phyloP scores from a whole-genome alignment of 495 filamentous ascomycete genomes.

The Penicillium waksmanii region DNA sequence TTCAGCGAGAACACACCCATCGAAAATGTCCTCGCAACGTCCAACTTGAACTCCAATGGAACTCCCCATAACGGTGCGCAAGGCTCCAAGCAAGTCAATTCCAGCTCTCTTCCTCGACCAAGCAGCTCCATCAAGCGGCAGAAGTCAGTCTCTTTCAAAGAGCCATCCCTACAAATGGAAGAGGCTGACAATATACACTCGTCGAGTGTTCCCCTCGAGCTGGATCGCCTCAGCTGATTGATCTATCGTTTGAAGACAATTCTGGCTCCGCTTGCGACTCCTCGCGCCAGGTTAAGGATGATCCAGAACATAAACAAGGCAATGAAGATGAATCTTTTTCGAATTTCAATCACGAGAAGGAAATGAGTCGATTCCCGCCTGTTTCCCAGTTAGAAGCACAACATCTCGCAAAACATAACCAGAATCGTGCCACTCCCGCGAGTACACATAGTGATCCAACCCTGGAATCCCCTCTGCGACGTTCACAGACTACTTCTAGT shows the following conservation, averaged over 20 bases:
- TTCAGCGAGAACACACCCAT: slow-evolving; percentile 58
- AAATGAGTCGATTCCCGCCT: slow-evolving; percentile 46
- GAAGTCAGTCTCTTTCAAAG: slow-evolving; percentile 28
- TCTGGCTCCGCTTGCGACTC: background rate
- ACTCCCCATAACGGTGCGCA: background rate
- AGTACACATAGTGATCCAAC: background rate
- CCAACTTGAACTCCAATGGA: background rate
- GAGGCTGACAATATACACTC: background rate
- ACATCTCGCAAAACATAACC: slow-evolving; percentile 33
- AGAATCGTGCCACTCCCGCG: background rate
- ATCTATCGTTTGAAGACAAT: slow-evolving; percentile 24
- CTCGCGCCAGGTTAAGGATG: background rate
- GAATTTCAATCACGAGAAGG: slow-evolving; percentile 28
- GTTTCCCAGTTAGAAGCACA: slow-evolving; percentile 51
- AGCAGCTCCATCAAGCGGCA: slow-evolving; percentile 8
- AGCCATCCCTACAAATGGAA: background rate
- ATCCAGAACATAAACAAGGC: background rate
- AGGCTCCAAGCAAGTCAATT: slow-evolving; percentile 1
- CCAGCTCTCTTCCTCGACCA: background rate
- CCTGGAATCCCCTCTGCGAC: slow-evolving; percentile 2
- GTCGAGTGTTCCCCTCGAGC: background rate
- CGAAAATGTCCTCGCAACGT: slow-evolving; percentile 15
- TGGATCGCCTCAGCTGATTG: slow-evolving; percentile 21
- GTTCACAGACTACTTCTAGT: slow-evolving; percentile 8
- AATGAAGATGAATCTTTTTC: background rate